Conservation (phyloP, 78 protist species). For the Chrysochromulina parva region DNA sequence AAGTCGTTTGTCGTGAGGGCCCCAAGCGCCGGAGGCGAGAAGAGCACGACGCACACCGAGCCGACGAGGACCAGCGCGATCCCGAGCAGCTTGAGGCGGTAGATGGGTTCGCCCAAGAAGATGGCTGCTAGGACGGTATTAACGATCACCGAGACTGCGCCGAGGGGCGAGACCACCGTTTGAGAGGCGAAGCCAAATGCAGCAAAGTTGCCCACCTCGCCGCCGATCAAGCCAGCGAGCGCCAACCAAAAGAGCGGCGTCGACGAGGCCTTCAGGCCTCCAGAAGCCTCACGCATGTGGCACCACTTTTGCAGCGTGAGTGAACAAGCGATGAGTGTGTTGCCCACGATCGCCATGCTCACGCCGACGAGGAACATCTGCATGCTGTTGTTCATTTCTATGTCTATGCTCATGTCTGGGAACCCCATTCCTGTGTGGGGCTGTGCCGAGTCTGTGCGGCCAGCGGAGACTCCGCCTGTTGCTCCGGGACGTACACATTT, state of each 20-base stretch:
- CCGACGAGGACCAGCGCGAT: not conserved
- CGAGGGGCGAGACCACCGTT: slow-evolving; percentile 30
- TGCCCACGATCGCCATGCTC: not conserved
- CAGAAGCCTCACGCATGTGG: not conserved
- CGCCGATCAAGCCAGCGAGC: not conserved
- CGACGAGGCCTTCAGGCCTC: not conserved
- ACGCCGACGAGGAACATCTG: too few species aligned
- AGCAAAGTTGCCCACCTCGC: slow-evolving; percentile 40
- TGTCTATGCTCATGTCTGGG: too few species aligned
- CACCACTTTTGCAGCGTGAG: slow-evolving; percentile 4
- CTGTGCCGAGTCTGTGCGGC: too few species aligned
- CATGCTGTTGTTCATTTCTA: too few species aligned
- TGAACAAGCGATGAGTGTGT: not conserved
- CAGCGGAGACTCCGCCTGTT: too few species aligned
- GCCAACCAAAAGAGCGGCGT: not conserved
- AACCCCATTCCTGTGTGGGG: too few species aligned
- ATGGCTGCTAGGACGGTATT: slow-evolving; percentile 11
- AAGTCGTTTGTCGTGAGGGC: not conserved
- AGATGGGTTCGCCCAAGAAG: not conserved
- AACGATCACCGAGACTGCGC: slow-evolving; percentile 11
- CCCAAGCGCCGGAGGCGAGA: not conserved
- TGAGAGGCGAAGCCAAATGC: slow-evolving; percentile 34
- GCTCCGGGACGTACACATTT: too few species aligned
- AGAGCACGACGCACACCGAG: not conserved
- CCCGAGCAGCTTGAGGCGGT: not conserved